phyloP scores from a whole-genome alignment of 2,329 filamentous ascomycete species.

The Phyllachora maydis region DNA sequence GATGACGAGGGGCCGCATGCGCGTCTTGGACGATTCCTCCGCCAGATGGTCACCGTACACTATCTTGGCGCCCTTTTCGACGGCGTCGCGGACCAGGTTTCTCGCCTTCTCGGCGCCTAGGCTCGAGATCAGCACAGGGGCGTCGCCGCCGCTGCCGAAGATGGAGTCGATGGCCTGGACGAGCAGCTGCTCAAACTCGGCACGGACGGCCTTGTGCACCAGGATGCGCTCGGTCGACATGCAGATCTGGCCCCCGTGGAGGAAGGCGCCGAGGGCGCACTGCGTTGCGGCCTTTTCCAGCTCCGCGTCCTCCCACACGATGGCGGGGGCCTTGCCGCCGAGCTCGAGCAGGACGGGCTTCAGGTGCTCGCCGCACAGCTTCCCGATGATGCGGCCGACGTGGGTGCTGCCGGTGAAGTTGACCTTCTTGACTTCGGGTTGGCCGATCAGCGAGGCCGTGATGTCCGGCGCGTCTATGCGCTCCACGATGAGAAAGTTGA shows the following conservation, averaged over 20 bases:
- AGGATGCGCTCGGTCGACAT: conserved; percentile 66
- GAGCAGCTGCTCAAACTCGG: conserved; percentile 23
- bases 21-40: conserved; percentile 8
- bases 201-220: conserved; percentile 25
- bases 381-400: conserved; percentile 54
- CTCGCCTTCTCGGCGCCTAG: conserved; percentile 46
- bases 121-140: conserved; percentile 48
- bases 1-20: conserved; percentile 38
- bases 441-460: conserved; percentile 45
- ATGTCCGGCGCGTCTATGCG: conserved; percentile 45
- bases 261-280: conserved; percentile 49
- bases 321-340: conserved; percentile 61
- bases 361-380: conserved; percentile 47
- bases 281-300: conserved; percentile 47
- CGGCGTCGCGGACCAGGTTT: conserved; percentile 44
- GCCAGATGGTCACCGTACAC: conserved; percentile 16
- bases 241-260: conserved; percentile 64
- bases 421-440: conserved; percentile 52
- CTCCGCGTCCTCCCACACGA: conserved; percentile 66
- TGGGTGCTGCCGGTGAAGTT: conserved; percentile 69
- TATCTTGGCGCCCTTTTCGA: conserved; percentile 40
- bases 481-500: conserved; percentile 51
- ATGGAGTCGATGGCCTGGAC: conserved; percentile 16
- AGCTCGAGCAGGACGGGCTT: conserved; percentile 70
- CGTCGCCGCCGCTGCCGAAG: conserved; percentile 35